These are phyloP conservation scores for Yamadazyma friedrichii DNA, from an alignment of 1,139 yeast genomes.

Conservation along the genomic window DNA sequence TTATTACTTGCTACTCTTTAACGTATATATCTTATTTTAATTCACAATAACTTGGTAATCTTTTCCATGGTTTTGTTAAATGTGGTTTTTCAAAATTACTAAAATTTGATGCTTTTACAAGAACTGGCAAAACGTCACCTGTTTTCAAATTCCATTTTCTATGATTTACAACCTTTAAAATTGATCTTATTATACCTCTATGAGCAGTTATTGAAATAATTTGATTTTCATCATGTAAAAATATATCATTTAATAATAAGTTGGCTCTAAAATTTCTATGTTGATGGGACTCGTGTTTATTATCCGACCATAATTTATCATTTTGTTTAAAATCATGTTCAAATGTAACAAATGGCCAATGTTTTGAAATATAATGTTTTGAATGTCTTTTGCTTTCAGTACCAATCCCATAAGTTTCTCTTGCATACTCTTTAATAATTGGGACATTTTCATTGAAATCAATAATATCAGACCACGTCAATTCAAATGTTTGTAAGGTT, in stretches of 20 bases:
- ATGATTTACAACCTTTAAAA: conserved; percentile 29
- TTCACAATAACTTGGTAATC: conserved; percentile 9
- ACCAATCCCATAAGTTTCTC: conserved; percentile 40
- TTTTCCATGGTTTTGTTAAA: conserved; percentile 16
- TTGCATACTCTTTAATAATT: conserved; percentile 29
- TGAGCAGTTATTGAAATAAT: conserved; percentile 36
- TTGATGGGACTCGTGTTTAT: conserved; percentile 24
- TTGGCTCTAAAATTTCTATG: conserved; percentile 30
- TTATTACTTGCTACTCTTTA: not conserved
- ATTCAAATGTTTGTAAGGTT: conserved; percentile 32
- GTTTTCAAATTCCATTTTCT: conserved; percentile 20
- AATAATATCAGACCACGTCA: conserved; percentile 25
- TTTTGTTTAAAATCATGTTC: conserved; percentile 27
- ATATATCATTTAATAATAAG: conserved; percentile 30
- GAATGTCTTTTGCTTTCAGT: conserved; percentile 35
- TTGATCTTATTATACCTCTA: conserved; percentile 31
- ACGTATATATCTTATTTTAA: not conserved
- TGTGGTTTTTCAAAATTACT: conserved; percentile 11
- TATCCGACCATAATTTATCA: conserved; percentile 29
- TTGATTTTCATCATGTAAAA: conserved; percentile 22
- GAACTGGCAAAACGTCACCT: conserved; percentile 24
- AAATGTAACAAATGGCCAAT: conserved; percentile 27
- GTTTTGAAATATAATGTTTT: conserved; percentile 21
- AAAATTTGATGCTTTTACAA: conserved; percentile 15
- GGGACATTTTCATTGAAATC: conserved; percentile 19